A percentile compares a stretch with the other conserved stretches of the same genome.
These are phyloP conservation scores for Tetracladium setigerum DNA, from an alignment of 495 filamentous ascomycete genomes.

Conservation along the genomic window DNA sequence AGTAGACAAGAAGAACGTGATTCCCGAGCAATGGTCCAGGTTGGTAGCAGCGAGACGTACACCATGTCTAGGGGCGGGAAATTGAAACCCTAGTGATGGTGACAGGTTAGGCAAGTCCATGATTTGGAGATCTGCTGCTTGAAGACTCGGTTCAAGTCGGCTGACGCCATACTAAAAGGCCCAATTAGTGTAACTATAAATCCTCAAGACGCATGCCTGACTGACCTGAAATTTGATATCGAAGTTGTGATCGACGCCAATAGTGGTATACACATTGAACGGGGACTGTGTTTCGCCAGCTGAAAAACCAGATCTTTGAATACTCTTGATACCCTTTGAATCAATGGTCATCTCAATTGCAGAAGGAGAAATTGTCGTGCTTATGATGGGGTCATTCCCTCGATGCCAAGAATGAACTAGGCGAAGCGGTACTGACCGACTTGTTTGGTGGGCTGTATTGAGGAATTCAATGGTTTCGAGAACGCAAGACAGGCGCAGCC, in stretches of 20 bases:
- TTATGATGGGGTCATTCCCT: background rate
- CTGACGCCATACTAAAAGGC: background rate
- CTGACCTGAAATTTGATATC: constrained; percentile 1
- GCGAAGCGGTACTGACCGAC: background rate
- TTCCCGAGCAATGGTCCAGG: background rate
- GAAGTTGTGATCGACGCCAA: constrained; percentile 1
- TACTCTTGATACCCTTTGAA: constrained; percentile 1
- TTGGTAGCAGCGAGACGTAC: constrained; percentile 1
- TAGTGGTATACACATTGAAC: background rate
- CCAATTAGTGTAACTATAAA: background rate
- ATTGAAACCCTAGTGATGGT: background rate
- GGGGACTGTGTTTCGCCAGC: background rate
- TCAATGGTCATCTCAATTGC: constrained; percentile 2
- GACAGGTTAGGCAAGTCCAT: constrained; percentile 1
- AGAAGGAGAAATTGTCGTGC: background rate
- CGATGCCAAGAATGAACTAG: constrained; percentile 1
- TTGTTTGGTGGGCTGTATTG: background rate
- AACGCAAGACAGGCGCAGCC: constrained; percentile 1
- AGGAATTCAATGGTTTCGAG: constrained; percentile 1
- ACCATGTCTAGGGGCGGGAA: background rate
- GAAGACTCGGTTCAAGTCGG: background rate
- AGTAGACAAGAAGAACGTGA: constrained; percentile 1
- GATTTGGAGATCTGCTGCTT: background rate
- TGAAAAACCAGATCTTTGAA: background rate
- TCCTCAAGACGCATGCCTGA: background rate